Evolutionary conservation across 768 basidiomycete genomes (phyloP), one percentile per base, ranked within the genome.

Genomic region (Tricholoma sp.): DNA sequence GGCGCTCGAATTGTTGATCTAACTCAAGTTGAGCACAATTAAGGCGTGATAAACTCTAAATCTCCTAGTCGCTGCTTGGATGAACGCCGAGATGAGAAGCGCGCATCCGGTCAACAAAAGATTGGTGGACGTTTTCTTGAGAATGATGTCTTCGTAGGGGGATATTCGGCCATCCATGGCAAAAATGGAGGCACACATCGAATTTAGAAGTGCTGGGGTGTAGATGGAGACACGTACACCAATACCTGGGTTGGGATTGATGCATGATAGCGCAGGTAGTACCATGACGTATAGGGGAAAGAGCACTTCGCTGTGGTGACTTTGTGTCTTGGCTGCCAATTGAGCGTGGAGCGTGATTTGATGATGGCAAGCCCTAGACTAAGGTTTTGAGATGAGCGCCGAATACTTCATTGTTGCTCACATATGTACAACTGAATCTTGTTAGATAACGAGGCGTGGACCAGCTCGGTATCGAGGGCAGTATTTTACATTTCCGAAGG

Each of bases 221-320:
- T 67, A 67, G 35, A 61, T 61, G 6, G 66, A 60, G 22, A 61
- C 45, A 8, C 63, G 63, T 1, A 67, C 63, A 24, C 64, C 64
- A 24, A 66, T 59, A 1, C 64, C 64, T 31, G 62, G 52, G 34
- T 64, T 61, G 39, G 49, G 35, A 12, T 37, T 37, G 35, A 37
- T 37, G 35, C 35, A 37, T 14, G 35, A 12, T 35, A 35, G 9
- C 8, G 9, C 12, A 35, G 34, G 10, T 10, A 10, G 8, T 14
- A 11, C 2, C 35, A 37, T 37, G 11, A n/a, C 35, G 10, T 37
- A n/a, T 5, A 37, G 35, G 12, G 16, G 16, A 32, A 11, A 32
- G 31, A 11, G 8, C 1, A 3, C 24, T 27, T 2, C 2, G 24
- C 3, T 27, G 24, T 27, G 24, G 24, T 5, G 5, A 5, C 24